phyloP scores from a whole-genome alignment of 805 yeast genomes.

The Blastobotrys americana region DNA sequence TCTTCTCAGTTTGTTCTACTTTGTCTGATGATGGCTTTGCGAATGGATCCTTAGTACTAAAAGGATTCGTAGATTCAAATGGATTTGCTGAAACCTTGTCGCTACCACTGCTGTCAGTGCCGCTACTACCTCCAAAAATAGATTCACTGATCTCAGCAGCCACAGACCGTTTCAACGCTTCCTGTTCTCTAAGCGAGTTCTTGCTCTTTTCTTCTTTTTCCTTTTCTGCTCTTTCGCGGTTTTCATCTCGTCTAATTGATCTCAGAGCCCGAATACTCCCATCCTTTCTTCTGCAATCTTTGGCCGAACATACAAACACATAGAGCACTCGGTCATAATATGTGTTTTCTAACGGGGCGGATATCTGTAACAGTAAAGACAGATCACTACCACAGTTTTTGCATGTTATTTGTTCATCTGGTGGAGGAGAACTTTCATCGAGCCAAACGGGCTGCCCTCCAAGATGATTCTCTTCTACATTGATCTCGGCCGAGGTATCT shows the following conservation, averaged over 20 bases:
- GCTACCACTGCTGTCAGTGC: no score
- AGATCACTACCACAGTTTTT: slow-evolving; percentile 54
- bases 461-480: slow-evolving; percentile 45
- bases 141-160: slow-evolving; percentile 13
- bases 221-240: slow-evolving; percentile 35
- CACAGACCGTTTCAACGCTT: slow-evolving; percentile 7
- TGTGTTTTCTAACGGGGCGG: slow-evolving; percentile 65
- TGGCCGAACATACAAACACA: slow-evolving; percentile 63
- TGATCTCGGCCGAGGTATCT: slow-evolving; percentile 5
- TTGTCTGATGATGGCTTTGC: background rate
- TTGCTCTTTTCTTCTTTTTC: slow-evolving; percentile 29
- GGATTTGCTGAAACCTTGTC: slow-evolving; percentile 9
- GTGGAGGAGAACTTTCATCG: slow-evolving; percentile 51
- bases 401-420: slow-evolving; percentile 47
- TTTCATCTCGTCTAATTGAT: slow-evolving; percentile 60
- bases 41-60: slow-evolving; percentile 8
- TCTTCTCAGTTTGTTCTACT: slow-evolving; percentile 6
- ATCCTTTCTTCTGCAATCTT: slow-evolving; percentile 56
- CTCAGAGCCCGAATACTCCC: slow-evolving; percentile 74
- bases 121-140: no score
- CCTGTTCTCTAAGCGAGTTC: slow-evolving; percentile 5
- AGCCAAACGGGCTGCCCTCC: slow-evolving; percentile 79
- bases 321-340: slow-evolving; percentile 77
- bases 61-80: slow-evolving; percentile 15
- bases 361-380: slow-evolving; percentile 71